Evolutionary conservation across 495 filamentous ascomycete genomes (phyloP).

Genomic region (Amorphotheca resinae): DNA sequence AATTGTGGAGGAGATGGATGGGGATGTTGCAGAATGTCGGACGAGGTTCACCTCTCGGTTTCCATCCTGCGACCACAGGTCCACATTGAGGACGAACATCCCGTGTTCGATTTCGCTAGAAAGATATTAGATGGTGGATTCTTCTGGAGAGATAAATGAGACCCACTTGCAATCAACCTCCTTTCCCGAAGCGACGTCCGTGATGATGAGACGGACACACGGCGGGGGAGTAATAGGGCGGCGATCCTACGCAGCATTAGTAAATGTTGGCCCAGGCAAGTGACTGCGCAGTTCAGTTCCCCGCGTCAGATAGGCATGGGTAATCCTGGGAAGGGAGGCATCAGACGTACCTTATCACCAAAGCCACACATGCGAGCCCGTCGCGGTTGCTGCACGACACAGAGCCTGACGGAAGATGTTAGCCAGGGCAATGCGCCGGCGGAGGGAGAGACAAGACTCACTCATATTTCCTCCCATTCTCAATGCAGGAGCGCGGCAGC

Average conservation of each 20-base stretch:
- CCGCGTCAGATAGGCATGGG: no score
- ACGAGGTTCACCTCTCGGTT: constrained; percentile 89
- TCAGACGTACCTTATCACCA: constrained; percentile 72
- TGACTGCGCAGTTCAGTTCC: background rate
- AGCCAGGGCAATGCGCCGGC: background rate
- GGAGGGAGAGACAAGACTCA: background rate
- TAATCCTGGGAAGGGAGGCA: background rate
- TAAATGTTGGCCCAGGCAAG: background rate
- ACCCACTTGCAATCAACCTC: constrained; percentile 82
- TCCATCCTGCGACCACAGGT: constrained; percentile 79
- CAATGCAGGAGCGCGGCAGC: background rate
- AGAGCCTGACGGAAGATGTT: constrained; percentile 41
- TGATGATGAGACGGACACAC: constrained; percentile 75
- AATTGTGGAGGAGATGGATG: constrained; percentile 77
- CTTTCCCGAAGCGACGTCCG: constrained; percentile 66
- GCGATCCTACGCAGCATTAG: constrained; percentile 53
- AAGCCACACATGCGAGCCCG: constrained; percentile 98
- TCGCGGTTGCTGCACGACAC: constrained; percentile 83
- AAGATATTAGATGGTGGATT: constrained; percentile 6
- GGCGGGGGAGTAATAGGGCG: constrained; percentile 93
- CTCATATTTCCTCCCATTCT: constrained; percentile 4
- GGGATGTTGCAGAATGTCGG: constrained; percentile 72
- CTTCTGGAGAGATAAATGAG: background rate
- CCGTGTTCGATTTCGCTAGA: constrained; percentile 57
- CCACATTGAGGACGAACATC: constrained; percentile 86